Evolutionary conservation across 2,329 filamentous ascomycete genomes (phyloP).

Genomic region (Penicillium vulpinum): DNA sequence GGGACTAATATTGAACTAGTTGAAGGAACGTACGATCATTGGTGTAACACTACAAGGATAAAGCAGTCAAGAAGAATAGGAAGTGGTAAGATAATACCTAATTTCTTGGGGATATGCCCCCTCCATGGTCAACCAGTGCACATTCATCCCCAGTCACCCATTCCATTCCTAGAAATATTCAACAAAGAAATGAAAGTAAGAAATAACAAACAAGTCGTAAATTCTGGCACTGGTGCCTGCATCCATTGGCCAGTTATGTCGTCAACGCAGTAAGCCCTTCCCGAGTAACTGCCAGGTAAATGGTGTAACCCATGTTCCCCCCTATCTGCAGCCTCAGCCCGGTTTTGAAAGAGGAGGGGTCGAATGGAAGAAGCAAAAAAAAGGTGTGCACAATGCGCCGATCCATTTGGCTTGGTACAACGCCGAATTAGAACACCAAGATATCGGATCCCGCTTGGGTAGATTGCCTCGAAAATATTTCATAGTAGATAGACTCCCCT

Average conservation of each 20-base stretch:
- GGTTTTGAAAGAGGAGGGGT: conserved; percentile 13
- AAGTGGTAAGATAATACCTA: neutral
- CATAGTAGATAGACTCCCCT: conserved; percentile 1
- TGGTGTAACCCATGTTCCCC: conserved; percentile 1
- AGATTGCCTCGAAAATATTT: conserved; percentile 10
- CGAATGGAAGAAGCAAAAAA: conserved; percentile 7
- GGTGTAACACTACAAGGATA: neutral
- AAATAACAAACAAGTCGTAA: conserved; percentile 3
- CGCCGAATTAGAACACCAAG: conserved; percentile 11
- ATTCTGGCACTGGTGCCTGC: conserved; percentile 17
- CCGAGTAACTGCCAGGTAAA: neutral
- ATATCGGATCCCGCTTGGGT: conserved; percentile 12
- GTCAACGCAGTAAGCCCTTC: conserved; percentile 12
- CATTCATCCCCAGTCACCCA: neutral
- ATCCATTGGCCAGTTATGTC: conserved; percentile 22
- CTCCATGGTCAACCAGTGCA: neutral
- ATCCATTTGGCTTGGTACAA: conserved; percentile 11
- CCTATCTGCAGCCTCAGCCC: conserved; percentile 12
- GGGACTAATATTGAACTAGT: neutral
- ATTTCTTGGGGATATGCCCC: neutral
- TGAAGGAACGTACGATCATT: neutral
- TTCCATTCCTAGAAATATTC: neutral
- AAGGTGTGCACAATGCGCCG: conserved; percentile 4
- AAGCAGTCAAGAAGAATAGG: neutral
- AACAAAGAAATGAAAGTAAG: neutral